Evolutionary conservation across 2,329 filamentous ascomycete species (phyloP), one percentile per base, ranked within the genome.

Genomic region (Cladosporium sp.): DNA sequence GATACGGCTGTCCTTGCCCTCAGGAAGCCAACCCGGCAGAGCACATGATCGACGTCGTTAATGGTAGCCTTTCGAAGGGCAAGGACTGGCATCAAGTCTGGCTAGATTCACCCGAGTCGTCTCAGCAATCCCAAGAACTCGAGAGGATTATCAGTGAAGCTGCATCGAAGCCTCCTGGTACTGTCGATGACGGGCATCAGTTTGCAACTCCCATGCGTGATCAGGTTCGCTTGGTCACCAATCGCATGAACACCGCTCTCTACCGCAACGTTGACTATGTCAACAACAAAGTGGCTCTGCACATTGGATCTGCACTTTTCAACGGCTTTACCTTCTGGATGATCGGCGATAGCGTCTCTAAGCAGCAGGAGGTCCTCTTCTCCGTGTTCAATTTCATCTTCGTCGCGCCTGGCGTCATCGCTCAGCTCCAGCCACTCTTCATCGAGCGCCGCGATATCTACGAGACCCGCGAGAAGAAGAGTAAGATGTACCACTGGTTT

Each of bases 401-500:
- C 59, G 64, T 67, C 22, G 63, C 64, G 18, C 67, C 69, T 0
- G 75, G 74, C 19, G 68, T 81, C 37, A 76, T 78, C 3, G 75
- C 79, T 49, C 78, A 81, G 59, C 79, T 82, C 42, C 79, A 82
- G 66, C 80, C 80, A 2, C 71, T 79, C 41, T 83, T 83, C 65
- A 70, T 79, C 48, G 79, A 78, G 4, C 78, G 81, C 59, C 75
- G 80, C 28, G 74, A 78, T 9, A 70, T 83, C 8, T 83, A 81
- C 65, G 80, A 83, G 65, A 76, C 74, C 3, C 78, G 80, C 46
- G 80, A 83, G 63, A 75, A 79, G 33, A 79, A 84, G 1, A 81
- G 77, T 64, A 87, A 88, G 62, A 77, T 83, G 1, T 91, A 90
- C 70, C 86, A 83, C 1, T 90, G 86, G 86, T 75, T 80, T 56